A percentile compares a stretch with the other conserved stretches of the same genome.
phyloP scores from a whole-genome alignment of 2,329 filamentous ascomycete genomes.

The Scedosporium boydii region DNA sequence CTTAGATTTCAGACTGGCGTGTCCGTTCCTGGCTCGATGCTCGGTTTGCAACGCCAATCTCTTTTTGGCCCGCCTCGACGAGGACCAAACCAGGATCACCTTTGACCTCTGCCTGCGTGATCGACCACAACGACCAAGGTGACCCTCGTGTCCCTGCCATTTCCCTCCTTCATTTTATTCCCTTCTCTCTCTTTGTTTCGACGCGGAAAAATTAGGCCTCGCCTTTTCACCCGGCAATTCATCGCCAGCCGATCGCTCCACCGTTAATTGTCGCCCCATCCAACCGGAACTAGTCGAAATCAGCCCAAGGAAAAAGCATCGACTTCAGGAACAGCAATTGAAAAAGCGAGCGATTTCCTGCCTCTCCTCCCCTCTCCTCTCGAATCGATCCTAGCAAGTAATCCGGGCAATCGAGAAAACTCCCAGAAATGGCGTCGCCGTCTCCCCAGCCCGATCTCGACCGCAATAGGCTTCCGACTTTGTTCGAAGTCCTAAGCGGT shows the following conservation, averaged over 20 bases:
- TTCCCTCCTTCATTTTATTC: not conserved
- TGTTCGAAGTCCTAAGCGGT: constrained; percentile 91
- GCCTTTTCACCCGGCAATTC: not conserved
- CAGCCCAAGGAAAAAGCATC: not conserved
- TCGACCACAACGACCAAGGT: constrained; percentile 1
- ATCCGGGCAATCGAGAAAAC: not conserved
- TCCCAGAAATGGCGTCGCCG: constrained; percentile 23
- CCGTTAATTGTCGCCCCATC: not conserved
- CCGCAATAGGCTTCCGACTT: constrained; percentile 81
- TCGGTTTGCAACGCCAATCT: not conserved
- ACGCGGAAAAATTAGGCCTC: not conserved
- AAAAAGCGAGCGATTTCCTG: constrained; percentile 1
- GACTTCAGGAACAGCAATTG: not conserved
- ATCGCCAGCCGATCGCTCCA: not conserved
- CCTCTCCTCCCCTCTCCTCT: not conserved
- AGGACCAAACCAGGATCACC: not conserved
- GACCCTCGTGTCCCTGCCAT: not conserved
- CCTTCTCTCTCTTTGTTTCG: not conserved
- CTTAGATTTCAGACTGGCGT: not conserved
- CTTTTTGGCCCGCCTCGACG: not conserved
- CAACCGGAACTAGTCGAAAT: not conserved
- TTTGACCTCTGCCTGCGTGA: constrained; percentile 3
- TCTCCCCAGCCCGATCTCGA: constrained; percentile 49
- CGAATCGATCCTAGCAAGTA: not conserved
- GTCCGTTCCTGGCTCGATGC: not conserved